Evolutionary conservation across 225 moss, liverwort and hornwort species (phyloP), one percentile per base, ranked within the genome.

Genomic region (Rhytidiadelphus loreus): DNA sequence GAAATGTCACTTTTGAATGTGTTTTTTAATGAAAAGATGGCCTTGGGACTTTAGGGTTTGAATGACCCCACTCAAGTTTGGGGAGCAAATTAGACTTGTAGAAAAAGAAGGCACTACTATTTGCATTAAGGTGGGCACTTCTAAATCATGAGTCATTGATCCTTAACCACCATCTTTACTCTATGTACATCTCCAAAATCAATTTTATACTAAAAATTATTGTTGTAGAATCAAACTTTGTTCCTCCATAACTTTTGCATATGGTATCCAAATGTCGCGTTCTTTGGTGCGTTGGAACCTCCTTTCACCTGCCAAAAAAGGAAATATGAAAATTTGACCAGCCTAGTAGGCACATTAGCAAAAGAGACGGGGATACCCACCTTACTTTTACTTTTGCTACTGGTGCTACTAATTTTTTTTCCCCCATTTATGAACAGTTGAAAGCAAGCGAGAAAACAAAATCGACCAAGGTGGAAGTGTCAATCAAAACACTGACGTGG

Each of bases 71-170:
- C 4, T 22, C 0, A 22, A 6, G n/a, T 35, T 12, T 66, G 11
- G 6, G 1, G 21, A 66, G 6, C 6, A 66, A 37, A 21, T 4
- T 66, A 3, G 8, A 41, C 26, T 71, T 43, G 8, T 41, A 25
- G 15, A 26, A 71, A 71, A 14, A 0, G 15, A 26, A 5, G 43
- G 16, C 9, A 43, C 1, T 0, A 3, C 16, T 44, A 44, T 5
- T 28, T 44, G 9, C 29, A 72, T 8, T 41, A 25, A 24, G 14
- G 14, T 39, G 25, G 14, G 14, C 13, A 41, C 23, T 14, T 13
- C 4, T 25, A 14, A 70, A 70, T n/a, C n/a, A n/a, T 41, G 24
- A 1, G 0, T 4, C 7, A 24, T 8, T 8, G 1, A 24, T 2
- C 2, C 0, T 23, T 13, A 24, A 8, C 3, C 0, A 2, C 41